Evolutionary conservation across 805 yeast species (phyloP).

Genomic region (Clavispora phyllophila): DNA sequence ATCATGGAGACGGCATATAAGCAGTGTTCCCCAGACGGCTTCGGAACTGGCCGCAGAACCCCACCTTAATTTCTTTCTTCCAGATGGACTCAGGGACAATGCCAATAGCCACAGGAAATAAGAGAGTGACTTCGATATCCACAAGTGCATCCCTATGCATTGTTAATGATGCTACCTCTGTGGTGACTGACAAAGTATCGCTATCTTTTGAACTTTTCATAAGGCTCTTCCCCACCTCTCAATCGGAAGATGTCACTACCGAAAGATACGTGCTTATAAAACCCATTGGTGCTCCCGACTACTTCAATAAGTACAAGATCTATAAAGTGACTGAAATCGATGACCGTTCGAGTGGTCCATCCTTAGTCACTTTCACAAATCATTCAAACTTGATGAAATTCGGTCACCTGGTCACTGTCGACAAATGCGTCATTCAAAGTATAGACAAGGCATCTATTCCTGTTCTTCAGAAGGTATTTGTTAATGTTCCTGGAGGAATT

Average conservation of each 20-base stretch:
- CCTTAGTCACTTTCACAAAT: conserved; percentile 37
- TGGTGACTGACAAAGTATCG: conserved; percentile 24
- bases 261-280: conserved; percentile 29
- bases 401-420: conserved; percentile 39
- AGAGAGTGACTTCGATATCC: conserved; percentile 12
- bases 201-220: conserved; percentile 31
- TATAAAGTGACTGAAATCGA: conserved; percentile 32
- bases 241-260: conserved; percentile 2
- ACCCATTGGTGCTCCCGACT: conserved; percentile 36
- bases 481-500: conserved; percentile 42
- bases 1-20: neutral
- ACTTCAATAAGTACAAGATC: conserved; percentile 29
- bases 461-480: conserved; percentile 40
- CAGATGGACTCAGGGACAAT: conserved; percentile 5
- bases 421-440: conserved; percentile 32
- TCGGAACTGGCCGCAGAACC: neutral
- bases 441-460: conserved; percentile 30
- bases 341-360: conserved; percentile 17
- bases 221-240: conserved; percentile 26
- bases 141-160: conserved; percentile 28
- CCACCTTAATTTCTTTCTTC: conserved; percentile 3
- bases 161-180: conserved; percentile 25
- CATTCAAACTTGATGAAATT: conserved; percentile 28
- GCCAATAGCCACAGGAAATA: conserved; percentile 8
- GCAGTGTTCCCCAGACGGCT: conserved; percentile 1